Conservation (phyloP, 495 filamentous ascomycete genomes). For the Penicillium cinerascens region DNA sequence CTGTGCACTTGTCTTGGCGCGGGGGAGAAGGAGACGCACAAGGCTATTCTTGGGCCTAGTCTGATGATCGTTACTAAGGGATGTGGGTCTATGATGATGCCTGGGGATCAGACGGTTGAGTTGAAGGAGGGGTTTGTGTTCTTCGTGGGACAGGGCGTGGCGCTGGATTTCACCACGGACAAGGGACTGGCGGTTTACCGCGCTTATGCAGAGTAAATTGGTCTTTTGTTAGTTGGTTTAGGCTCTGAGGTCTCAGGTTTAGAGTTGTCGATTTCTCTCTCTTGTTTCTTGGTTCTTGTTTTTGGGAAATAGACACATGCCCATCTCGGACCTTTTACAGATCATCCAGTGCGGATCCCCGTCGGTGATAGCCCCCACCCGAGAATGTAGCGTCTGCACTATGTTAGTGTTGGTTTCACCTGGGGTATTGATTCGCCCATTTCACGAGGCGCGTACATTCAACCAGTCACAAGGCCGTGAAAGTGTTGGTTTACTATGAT, state of each 20-base stretch:
- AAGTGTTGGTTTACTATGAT: slow-evolving; percentile 16
- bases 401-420: slow-evolving; percentile 6
- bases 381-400: background rate
- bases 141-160: slow-evolving; percentile 62
- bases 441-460: slow-evolving; percentile 7
- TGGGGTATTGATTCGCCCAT: slow-evolving; percentile 4
- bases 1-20: slow-evolving; percentile 54
- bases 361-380: slow-evolving; percentile 7
- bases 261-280: background rate
- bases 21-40: slow-evolving; percentile 57
- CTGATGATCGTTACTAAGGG: slow-evolving; percentile 65
- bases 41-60: slow-evolving; percentile 57
- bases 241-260: background rate
- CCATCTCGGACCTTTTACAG: too few species aligned
- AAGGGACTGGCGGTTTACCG: slow-evolving; percentile 53
- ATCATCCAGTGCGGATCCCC: slow-evolving; percentile 11
- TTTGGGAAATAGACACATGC: too few species aligned
- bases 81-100: slow-evolving; percentile 53
- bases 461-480: slow-evolving; percentile 8
- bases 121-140: slow-evolving; percentile 62
- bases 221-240: background rate
- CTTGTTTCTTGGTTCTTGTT: background rate
- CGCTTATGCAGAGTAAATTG: slow-evolving; percentile 49
- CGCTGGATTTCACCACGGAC: slow-evolving; percentile 46
- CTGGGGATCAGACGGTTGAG: slow-evolving; percentile 45